phyloP scores from a whole-genome alignment of 164 flowering plant species.

The Tinospora cordifolia region DNA sequence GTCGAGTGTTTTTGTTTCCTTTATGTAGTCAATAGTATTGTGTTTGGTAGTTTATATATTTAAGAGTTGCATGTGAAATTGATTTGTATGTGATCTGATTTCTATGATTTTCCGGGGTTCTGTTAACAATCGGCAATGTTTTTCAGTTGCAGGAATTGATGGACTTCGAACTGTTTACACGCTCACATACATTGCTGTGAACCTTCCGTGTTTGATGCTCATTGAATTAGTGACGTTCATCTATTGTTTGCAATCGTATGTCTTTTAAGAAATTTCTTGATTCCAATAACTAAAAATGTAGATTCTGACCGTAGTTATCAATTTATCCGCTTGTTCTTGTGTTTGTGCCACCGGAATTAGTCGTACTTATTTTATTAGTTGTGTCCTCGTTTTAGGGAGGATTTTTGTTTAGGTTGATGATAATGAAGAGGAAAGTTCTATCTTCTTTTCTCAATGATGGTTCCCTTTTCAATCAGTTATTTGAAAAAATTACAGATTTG shows the following conservation, averaged over 20 bases:
- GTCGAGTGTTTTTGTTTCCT: too few relatives aligned
- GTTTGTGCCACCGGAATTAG: neutral
- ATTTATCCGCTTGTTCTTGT: neutral
- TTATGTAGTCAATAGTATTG: too few relatives aligned
- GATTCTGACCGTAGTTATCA: neutral
- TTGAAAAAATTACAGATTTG: neutral
- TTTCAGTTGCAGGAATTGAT: too few relatives aligned
- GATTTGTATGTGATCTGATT: neutral
- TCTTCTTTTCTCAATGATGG: neutral
- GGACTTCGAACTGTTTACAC: too few relatives aligned
- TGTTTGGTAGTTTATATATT: neutral
- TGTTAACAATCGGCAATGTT: too few relatives aligned
- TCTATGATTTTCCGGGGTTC: neutral
- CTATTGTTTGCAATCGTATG: too few relatives aligned
- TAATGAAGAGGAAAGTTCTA: neutral
- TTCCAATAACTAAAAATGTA: neutral
- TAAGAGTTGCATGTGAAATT: neutral
- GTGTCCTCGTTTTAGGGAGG: neutral
- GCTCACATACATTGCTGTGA: too few relatives aligned
- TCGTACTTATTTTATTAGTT: neutral
- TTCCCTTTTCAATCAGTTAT: neutral
- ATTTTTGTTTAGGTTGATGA: neutral
- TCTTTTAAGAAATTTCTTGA: neutral
- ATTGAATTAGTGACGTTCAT: too few relatives aligned
- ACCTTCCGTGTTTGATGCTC: too few relatives aligned